Percentiles rank a stretch among this genome's conserved stretches.
These are phyloP conservation scores for Penicillium antarcticum DNA, from an alignment of 495 filamentous ascomycete genomes.

Conservation along the genomic window DNA sequence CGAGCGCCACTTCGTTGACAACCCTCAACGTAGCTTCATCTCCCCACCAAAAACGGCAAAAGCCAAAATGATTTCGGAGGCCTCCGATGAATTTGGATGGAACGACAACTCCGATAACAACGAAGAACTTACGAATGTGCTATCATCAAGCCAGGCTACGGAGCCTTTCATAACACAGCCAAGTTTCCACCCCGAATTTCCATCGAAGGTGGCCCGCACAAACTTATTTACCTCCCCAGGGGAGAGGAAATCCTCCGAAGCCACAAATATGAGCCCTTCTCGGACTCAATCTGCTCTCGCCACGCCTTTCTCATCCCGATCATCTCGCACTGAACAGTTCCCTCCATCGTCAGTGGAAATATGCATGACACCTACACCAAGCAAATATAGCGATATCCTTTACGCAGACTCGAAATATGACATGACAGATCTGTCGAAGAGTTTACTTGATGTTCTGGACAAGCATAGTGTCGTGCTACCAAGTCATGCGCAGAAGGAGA, in stretches of 20 bases:
- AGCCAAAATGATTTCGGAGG: constrained; percentile 40
- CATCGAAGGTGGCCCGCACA: constrained; percentile 42
- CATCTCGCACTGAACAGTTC: constrained; percentile 15
- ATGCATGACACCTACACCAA: constrained; percentile 49
- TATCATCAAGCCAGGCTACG: constrained; percentile 7
- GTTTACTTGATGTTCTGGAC: constrained; percentile 50
- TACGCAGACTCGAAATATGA: constrained; percentile 21
- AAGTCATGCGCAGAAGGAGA: constrained; percentile 31
- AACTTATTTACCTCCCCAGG: constrained; percentile 46
- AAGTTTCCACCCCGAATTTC: constrained; percentile 12
- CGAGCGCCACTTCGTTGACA: constrained; percentile 16
- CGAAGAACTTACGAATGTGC: constrained; percentile 10
- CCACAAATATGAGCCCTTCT: constrained; percentile 1
- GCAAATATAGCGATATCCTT: constrained; percentile 38
- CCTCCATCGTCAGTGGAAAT: constrained; percentile 32
- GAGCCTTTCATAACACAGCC: constrained; percentile 21
- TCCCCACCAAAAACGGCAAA: constrained; percentile 34
- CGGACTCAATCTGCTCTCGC: constrained; percentile 10
- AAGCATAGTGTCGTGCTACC: constrained; percentile 43
- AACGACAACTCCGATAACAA: constrained; percentile 39
- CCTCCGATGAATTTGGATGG: constrained; percentile 46
- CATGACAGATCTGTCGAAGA: constrained; percentile 47
- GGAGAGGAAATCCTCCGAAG: constrained; percentile 49
- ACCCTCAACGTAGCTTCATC: constrained; percentile 14
- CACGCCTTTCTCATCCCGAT: constrained; percentile 23